phyloP scores from a whole-genome alignment of 2,329 filamentous ascomycete species.

The Paecilomyces fulvus region DNA sequence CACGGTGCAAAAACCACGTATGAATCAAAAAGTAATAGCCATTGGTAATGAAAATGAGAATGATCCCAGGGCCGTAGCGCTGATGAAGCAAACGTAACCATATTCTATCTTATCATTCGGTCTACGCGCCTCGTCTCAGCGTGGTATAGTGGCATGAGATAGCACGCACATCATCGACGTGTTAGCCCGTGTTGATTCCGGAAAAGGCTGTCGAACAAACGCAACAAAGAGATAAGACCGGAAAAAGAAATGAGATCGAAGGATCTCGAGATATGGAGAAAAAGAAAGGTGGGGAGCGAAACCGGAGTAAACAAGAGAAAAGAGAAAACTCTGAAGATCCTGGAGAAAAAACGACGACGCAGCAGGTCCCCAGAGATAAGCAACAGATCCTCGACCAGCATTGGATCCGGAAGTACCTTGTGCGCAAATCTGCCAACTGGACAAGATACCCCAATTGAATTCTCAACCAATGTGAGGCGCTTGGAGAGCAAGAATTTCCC shows the following conservation, averaged over 20 bases:
- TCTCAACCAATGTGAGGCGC: background rate
- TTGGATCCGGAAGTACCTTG: background rate
- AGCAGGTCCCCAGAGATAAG: background rate
- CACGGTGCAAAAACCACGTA: background rate
- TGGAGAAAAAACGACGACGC: background rate
- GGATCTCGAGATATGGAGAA: background rate
- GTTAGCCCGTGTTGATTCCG: background rate
- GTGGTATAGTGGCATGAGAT: background rate
- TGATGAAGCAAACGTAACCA: background rate
- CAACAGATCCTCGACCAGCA: background rate
- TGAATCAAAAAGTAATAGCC: background rate
- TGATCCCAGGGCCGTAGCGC: background rate
- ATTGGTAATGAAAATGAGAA: background rate
- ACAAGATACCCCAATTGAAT: background rate
- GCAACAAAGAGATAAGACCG: background rate
- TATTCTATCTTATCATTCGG: background rate
- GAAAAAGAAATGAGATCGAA: background rate
- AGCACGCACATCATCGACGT: background rate
- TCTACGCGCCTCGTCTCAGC: background rate
- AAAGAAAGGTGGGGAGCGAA: background rate
- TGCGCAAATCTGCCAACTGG: background rate
- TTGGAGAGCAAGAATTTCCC: background rate
- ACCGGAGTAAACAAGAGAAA: background rate
- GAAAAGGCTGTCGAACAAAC: background rate
- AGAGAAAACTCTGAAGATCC: background rate